phyloP scores from a whole-genome alignment of 352 stramenopile species.

The Phytophthora megakarya region DNA sequence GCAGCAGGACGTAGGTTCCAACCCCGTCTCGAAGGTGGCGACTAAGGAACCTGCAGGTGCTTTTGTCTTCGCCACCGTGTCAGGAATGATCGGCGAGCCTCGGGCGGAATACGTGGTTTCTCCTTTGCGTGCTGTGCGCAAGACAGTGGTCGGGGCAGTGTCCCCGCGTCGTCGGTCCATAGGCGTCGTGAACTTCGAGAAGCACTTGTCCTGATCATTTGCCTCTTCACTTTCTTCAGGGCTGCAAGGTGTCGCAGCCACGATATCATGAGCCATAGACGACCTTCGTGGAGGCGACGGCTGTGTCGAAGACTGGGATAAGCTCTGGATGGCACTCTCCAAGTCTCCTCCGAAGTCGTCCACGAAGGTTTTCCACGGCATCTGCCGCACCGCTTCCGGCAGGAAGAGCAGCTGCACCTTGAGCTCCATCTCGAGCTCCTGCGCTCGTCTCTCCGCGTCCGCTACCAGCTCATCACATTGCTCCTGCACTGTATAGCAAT shows the following conservation, averaged over 20 bases:
- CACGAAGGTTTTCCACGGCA: conserved; percentile 83
- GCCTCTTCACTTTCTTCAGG: conserved; percentile 25
- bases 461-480: conserved; percentile 58
- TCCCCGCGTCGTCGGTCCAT: conserved; percentile 28
- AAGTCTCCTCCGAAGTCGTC: conserved; percentile 79
- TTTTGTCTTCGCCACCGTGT: conserved; percentile 63
- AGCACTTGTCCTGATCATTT: too few relatives aligned
- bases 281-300: conserved; percentile 18
- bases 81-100: conserved; percentile 70
- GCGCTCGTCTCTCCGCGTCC: conserved; percentile 57
- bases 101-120: conserved; percentile 73
- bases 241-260: conserved; percentile 49
- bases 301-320: conserved; percentile 39
- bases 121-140: conserved; percentile 72
- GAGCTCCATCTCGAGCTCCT: conserved; percentile 75
- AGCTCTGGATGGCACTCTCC: conserved; percentile 73
- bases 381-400: conserved; percentile 69
- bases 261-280: conserved; percentile 36
- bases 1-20: conserved; percentile 56
- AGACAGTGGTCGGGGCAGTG: conserved; percentile 39
- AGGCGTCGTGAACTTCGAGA: conserved; percentile 52
- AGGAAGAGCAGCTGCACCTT: conserved; percentile 82
- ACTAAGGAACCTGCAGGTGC: conserved; percentile 58
- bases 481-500: conserved; percentile 57
- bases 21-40: conserved; percentile 57